These are phyloP conservation scores for Ophiostoma novo-ulmi DNA, from an alignment of 2,329 filamentous ascomycete genomes.

Conservation along the genomic window DNA sequence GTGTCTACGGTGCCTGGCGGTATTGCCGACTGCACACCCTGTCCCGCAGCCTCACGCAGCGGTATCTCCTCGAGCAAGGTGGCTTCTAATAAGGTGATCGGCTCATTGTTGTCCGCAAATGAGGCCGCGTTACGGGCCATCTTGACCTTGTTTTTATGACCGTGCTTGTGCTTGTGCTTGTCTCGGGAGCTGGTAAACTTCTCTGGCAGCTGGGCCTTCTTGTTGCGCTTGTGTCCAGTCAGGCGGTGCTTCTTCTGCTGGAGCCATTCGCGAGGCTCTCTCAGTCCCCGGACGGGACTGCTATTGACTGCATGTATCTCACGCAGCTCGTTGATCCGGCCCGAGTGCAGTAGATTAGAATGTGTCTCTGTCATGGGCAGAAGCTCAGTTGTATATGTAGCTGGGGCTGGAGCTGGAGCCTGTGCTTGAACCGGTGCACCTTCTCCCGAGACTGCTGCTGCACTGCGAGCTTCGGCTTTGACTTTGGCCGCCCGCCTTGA, in stretches of 20 bases:
- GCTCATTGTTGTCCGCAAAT: conserved; percentile 7
- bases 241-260: conserved; percentile 2
- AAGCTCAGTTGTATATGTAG: background rate
- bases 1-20: background rate
- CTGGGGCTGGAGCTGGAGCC: background rate
- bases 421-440: background rate
- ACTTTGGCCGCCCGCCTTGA: conserved; percentile 10
- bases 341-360: background rate
- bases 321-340: background rate
- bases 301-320: background rate
- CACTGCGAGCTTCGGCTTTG: conserved; percentile 8
- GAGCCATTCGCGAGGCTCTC: background rate
- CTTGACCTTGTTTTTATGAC: background rate
- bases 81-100: background rate
- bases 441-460: background rate
- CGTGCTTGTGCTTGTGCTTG: background rate
- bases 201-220: background rate
- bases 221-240: background rate
- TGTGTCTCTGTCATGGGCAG: background rate
- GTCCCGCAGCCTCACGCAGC: background rate
- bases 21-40: background rate
- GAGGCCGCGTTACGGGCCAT: background rate
- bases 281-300: background rate
- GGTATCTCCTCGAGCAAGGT: conserved; percentile 7
- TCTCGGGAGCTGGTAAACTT: background rate